phyloP scores from a whole-genome alignment of 805 yeast genomes.

The Metschnikowia amazonensis region DNA sequence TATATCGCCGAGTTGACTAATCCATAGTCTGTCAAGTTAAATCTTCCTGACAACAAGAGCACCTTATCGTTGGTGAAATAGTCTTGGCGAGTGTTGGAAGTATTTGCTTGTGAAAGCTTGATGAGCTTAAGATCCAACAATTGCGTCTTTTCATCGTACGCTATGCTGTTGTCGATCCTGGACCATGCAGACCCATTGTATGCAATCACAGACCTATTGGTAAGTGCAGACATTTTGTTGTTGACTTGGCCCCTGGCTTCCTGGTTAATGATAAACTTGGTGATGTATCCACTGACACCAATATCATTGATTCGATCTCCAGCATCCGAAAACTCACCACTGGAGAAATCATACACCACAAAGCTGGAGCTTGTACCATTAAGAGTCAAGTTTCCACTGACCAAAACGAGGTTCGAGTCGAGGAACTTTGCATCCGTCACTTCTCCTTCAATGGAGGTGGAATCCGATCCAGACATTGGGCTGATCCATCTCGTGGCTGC shows the following conservation, averaged over 20 bases:
- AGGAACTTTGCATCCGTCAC: constrained; percentile 49
- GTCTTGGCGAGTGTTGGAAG: constrained; percentile 25
- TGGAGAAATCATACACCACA: constrained; percentile 51
- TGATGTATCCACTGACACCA: constrained; percentile 23
- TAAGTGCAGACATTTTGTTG: constrained; percentile 38
- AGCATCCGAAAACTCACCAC: constrained; percentile 23
- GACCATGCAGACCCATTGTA: constrained; percentile 50
- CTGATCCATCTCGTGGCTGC: constrained; percentile 50
- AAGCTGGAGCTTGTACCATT: constrained; percentile 39
- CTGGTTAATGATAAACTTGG: constrained; percentile 47
- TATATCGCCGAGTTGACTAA: constrained; percentile 56
- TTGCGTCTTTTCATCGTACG: constrained; percentile 25
- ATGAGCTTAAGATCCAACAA: constrained; percentile 47
- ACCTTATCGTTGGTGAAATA: constrained; percentile 44
- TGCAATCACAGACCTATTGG: constrained; percentile 33
- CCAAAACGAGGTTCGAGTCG: constrained; percentile 32
- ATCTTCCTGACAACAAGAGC: constrained; percentile 56
- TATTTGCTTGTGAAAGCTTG: constrained; percentile 28
- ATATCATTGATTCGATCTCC: constrained; percentile 20
- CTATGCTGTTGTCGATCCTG: constrained; percentile 34
- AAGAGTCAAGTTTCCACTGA: constrained; percentile 52
- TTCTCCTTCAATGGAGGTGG: constrained; percentile 42
- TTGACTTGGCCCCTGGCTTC: constrained; percentile 29
- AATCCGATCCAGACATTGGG: constrained; percentile 28
- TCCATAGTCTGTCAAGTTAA: constrained; percentile 51